Base-by-base conservation (phyloP, 225 moss, liverwort and hornwort genomes). In the Bryoerythrophyllum caledonicum region DNA sequence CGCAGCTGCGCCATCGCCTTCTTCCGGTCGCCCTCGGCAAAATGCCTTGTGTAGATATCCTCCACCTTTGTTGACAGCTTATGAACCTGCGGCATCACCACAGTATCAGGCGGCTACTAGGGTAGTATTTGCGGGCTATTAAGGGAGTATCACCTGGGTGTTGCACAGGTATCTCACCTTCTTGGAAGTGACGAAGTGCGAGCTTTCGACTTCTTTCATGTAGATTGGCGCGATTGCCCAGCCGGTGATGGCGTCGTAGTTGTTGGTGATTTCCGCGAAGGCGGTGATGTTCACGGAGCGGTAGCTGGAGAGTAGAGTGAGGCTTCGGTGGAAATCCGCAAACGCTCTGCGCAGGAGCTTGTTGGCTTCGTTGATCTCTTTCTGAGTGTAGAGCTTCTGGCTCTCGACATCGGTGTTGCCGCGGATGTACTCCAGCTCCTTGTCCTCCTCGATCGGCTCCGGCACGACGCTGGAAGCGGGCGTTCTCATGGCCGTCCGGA, bases 1-100 rank as follows among this genome's bases (percentile, higher is more conserved):
- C 82, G 76, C 72, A 95, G 68, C 21, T 80, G 83, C 49, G 74
- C 30, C 81, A 85, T 88, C 19, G 88, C 92, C 75, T 84, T 89
- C 67, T 80, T 90, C 66, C 84, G 84, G 48, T 85, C 74, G 60
- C 75, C 69, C 35, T 76, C 68, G 20, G 88, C 76, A 62, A 95
- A 92, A 35, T 91, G 78, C 56, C 86, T 81, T 10, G 85, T 86
- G 35, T 81, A 92, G 38, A 91, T 74, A 43, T 63, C 63, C 81
- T 95, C 92, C 68, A 95, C 86, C 76, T 85, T 88, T 7, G 79
- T 85, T 64, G 88, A 71, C 46, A 91, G 76, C 73, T 79, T 87
- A 25, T 87, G 67, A 28, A 90, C 68, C 83, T 88, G 74, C 53
- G 24, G 6, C 11, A 54, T 58, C 63, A 70, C 27, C 73, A 41